Evolutionary conservation across 208 protist genomes (phyloP).

Genomic region (Porcisia deanei): DNA sequence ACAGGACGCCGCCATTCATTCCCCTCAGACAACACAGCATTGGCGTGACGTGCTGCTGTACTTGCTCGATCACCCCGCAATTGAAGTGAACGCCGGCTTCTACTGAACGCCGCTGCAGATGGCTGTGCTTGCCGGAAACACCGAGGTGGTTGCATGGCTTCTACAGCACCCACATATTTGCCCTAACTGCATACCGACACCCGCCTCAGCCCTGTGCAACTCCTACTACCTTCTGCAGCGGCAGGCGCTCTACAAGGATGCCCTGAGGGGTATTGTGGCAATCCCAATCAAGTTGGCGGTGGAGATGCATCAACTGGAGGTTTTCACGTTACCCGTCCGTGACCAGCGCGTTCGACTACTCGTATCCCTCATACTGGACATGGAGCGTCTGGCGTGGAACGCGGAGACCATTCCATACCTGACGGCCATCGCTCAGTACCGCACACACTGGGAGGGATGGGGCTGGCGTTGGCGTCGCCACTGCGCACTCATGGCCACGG

Average conservation of each 20-base stretch:
- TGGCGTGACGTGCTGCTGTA: constrained; percentile 33
- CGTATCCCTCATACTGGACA: constrained; percentile 26
- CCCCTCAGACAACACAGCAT: constrained; percentile 2
- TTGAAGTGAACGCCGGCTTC: constrained; percentile 51
- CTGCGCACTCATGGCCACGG: constrained; percentile 20
- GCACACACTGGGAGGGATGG: constrained; percentile 36
- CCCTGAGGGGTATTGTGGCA: constrained; percentile 18
- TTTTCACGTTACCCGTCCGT: constrained; percentile 33
- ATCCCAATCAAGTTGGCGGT: constrained; percentile 34
- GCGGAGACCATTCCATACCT: constrained; percentile 30
- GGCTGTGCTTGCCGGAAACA: constrained; percentile 24
- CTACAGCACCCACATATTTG: constrained; percentile 33
- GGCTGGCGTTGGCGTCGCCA: constrained; percentile 40
- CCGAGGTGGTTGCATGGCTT: constrained; percentile 29
- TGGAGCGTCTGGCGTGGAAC: constrained; percentile 32
- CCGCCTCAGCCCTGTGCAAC: constrained; percentile 22
- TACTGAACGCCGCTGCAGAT: constrained; percentile 43
- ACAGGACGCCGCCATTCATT: constrained; percentile 5
- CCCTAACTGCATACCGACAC: constrained; percentile 27
- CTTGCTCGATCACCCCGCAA: constrained; percentile 36
- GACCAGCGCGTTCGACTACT: constrained; percentile 30
- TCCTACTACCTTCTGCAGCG: constrained; percentile 33
- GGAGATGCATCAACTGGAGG: constrained; percentile 19
- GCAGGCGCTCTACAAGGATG: constrained; percentile 12
- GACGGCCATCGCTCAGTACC: constrained; percentile 33